Base-by-base conservation (phyloP, 1,139 yeast species). In the Geotrichum fermentans region DNA sequence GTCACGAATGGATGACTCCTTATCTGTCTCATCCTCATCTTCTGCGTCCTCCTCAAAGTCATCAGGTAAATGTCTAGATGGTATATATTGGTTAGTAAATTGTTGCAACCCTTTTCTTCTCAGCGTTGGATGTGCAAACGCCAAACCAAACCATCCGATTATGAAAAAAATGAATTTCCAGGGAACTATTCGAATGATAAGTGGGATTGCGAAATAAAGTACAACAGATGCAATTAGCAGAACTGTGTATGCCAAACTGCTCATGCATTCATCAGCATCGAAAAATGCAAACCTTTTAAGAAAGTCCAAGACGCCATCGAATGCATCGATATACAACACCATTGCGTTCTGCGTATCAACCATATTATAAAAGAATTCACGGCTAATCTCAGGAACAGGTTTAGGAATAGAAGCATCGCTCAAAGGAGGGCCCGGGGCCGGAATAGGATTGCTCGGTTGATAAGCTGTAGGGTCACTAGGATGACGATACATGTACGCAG, bases 301-400 rank as follows among this genome's bases (percentile, higher is more conserved):
- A 44, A 77, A 52, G 61, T 73, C 68, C 21, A 73, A 69, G 4
- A 78, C 52, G 32, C 73, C 71, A 65, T 88, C 94, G 73, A 82
- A 87, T 0, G 72, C 67, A n/a, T 69, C 65, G 10, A 83, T 79
- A 60, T 82, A 86, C 16, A 81, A 63, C n/a, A 81, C 64, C 88
- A 85, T 83, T 58, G 81, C 83, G 63, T 88, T 88, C 61, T 88
- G 96, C 50, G 88, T 72, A 67, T 88, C 96, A 0, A 95, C 86
- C 58, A 86, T 70, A 63, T 88, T 88, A 54, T 88, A 65, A 24
- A 83, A 68, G 62, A 87, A 88, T 62, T 88, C 96, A 48, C 86
- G 74, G 17, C 92, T 81, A 44, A 85, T 73, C 62, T 87, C 88
- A 1, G 92, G 86, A 2, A 82, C 85, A 0, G 95, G 95, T 53